These are phyloP conservation scores for Peterozyma xylosa DNA, from an alignment of 805 yeast species.

Conservation along the genomic window DNA sequence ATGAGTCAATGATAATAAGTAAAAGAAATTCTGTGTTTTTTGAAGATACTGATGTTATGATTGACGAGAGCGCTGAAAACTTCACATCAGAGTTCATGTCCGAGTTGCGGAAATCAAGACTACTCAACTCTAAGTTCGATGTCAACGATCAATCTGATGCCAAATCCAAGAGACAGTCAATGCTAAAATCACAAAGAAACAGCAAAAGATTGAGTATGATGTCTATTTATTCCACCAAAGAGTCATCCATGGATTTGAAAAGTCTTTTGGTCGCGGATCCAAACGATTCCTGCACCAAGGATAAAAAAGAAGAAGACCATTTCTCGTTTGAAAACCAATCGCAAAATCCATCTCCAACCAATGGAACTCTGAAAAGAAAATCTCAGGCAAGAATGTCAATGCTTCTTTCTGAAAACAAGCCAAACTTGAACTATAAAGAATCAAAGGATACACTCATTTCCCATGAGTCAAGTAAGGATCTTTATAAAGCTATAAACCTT, in stretches of 20 bases:
- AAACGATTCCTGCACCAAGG: slow-evolving; percentile 3
- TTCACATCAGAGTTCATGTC: slow-evolving; percentile 35
- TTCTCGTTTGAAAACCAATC: slow-evolving; percentile 7
- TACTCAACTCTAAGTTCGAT: slow-evolving; percentile 34
- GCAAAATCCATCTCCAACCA: slow-evolving; percentile 10
- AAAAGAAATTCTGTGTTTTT: slow-evolving; percentile 5
- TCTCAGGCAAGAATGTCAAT: slow-evolving; percentile 18
- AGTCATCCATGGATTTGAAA: slow-evolving; percentile 54
- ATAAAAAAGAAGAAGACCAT: slow-evolving; percentile 3
- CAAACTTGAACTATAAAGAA: slow-evolving; percentile 16
- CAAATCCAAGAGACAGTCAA: slow-evolving; percentile 5
- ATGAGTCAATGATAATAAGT: slow-evolving; percentile 1
- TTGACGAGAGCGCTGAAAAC: slow-evolving; percentile 24
- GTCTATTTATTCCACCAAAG: slow-evolving; percentile 62
- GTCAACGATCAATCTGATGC: slow-evolving; percentile 11
- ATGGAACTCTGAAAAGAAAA: slow-evolving; percentile 17
- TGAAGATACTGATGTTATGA: slow-evolving; percentile 15
- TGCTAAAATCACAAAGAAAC: slow-evolving; percentile 32
- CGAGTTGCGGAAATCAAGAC: slow-evolving; percentile 35
- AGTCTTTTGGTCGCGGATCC: slow-evolving; percentile 25
- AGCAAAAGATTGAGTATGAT: slow-evolving; percentile 67
- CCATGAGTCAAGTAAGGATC: slow-evolving; percentile 23
- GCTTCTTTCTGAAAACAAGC: slow-evolving; percentile 11
- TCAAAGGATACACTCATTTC: slow-evolving; percentile 37
- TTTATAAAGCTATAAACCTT: slow-evolving; percentile 39